These are phyloP conservation scores for Pulveroboletus sp. DNA, from an alignment of 768 basidiomycete genomes.

Conservation along the genomic window DNA sequence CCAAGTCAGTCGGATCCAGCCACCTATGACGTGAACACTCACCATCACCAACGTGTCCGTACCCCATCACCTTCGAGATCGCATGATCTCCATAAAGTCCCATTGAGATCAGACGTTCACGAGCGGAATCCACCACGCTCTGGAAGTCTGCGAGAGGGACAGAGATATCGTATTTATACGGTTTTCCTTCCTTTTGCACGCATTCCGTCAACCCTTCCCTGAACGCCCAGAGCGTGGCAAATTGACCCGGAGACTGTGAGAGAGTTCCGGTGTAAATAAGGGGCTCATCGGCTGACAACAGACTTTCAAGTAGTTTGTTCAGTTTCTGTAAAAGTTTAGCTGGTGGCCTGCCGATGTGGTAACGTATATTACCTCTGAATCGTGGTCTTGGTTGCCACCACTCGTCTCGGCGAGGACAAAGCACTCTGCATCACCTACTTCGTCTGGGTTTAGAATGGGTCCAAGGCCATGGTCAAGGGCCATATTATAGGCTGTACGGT, in stretches of 20 bases:
- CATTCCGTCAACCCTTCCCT: slow-evolving; percentile 93
- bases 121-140: slow-evolving; percentile 75
- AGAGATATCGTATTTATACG: slow-evolving; percentile 96
- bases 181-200: slow-evolving; percentile 87
- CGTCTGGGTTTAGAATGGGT: slow-evolving; percentile 66
- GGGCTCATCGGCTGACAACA: slow-evolving; percentile 67
- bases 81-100: slow-evolving; percentile 66
- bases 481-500: slow-evolving; percentile 78
- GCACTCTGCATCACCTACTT: slow-evolving; percentile 73
- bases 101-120: slow-evolving; percentile 63
- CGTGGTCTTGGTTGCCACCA: slow-evolving; percentile 88
- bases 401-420: slow-evolving; percentile 95
- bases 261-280: slow-evolving; percentile 88
- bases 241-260: slow-evolving; percentile 87
- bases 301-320: slow-evolving; percentile 64
- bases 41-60: slow-evolving; percentile 97
- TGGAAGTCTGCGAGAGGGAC: slow-evolving; percentile 86
- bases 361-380: slow-evolving; percentile 66
- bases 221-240: slow-evolving; percentile 84
- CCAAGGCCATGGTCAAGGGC: slow-evolving; percentile 82
- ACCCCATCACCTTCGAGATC: slow-evolving; percentile 85
- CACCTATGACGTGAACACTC: slow-evolving; percentile 24
- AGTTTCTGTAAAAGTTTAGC: slow-evolving; percentile 66
- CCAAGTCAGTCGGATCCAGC: slow-evolving; percentile 1
- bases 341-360: slow-evolving; percentile 3